Percentiles rank a stretch among this genome's conserved stretches.
Evolutionary conservation across 2,329 filamentous ascomycete genomes (phyloP).

Genomic region (Verticillium isaacii): DNA sequence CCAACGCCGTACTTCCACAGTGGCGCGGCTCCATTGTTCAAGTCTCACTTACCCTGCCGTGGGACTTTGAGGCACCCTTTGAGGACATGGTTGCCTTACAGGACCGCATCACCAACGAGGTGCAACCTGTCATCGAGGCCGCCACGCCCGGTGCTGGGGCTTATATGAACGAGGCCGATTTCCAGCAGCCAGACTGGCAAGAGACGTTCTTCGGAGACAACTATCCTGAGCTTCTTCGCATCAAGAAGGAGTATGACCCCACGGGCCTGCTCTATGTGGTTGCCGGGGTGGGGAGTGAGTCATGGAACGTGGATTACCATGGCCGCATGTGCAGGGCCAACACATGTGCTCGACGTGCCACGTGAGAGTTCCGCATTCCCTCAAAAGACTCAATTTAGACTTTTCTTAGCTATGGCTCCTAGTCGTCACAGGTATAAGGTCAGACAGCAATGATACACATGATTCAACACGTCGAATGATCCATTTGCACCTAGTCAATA

Average conservation of each 20-base stretch:
- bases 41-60: slow-evolving; percentile 18
- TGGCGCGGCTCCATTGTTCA: slow-evolving; percentile 38
- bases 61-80: slow-evolving; percentile 3
- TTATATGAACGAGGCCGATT: slow-evolving; percentile 26
- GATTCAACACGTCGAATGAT: no score
- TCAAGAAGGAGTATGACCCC: slow-evolving; percentile 27
- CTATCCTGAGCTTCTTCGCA: slow-evolving; percentile 18
- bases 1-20: slow-evolving; percentile 30
- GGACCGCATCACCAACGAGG: slow-evolving; percentile 22
- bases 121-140: slow-evolving; percentile 22
- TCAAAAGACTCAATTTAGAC: no score
- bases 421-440: no score
- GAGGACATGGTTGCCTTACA: slow-evolving; percentile 15
- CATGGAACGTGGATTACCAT: slow-evolving; percentile 15
- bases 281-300: slow-evolving; percentile 22
- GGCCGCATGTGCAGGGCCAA: slow-evolving; percentile 9
- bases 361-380: no score
- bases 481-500: no score
- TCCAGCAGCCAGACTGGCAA: slow-evolving; percentile 23
- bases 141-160: slow-evolving; percentile 18
- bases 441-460: no score
- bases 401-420: no score
- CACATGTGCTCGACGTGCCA: slow-evolving; percentile 5
- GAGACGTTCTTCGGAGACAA: slow-evolving; percentile 24
- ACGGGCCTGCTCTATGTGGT: slow-evolving; percentile 21